phyloP scores from a whole-genome alignment of 495 filamentous ascomycete species.

The Hypoxylon cercidicola region DNA sequence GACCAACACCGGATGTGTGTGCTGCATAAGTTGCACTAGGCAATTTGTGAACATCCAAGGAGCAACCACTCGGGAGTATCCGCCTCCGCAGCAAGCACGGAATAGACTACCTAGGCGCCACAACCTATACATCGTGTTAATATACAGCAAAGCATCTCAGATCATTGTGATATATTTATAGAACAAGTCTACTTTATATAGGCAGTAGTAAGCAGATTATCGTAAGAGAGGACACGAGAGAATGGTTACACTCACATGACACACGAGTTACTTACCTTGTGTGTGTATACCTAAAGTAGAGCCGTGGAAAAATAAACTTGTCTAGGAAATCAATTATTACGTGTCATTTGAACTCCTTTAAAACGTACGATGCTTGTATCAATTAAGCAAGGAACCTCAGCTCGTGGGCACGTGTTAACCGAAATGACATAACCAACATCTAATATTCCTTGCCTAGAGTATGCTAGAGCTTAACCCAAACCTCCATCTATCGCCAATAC shows the following conservation, averaged over 20 bases:
- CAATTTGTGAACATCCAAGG: conserved; percentile 37
- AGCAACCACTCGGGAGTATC: conserved; percentile 40
- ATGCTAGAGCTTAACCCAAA: too few species aligned
- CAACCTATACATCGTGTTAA: conserved; percentile 20
- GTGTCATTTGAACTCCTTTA: too few species aligned
- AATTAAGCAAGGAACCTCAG: too few species aligned
- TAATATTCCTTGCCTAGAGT: too few species aligned
- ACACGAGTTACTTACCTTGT: not conserved
- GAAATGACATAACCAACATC: too few species aligned
- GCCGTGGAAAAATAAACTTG: too few species aligned
- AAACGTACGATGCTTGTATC: too few species aligned
- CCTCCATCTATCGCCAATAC: too few species aligned
- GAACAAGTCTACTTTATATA: conserved; percentile 1
- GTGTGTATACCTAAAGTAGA: too few species aligned
- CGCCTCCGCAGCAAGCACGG: conserved; percentile 29
- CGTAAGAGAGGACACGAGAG: not conserved
- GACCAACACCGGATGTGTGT: conserved; percentile 47
- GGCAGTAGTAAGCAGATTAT: conserved; percentile 10
- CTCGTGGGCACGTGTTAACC: too few species aligned
- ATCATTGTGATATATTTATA: conserved; percentile 33
- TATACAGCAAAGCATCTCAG: conserved; percentile 8
- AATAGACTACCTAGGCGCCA: conserved; percentile 23
- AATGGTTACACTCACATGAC: not conserved
- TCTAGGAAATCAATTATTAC: too few species aligned
- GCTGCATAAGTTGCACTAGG: conserved; percentile 46